Percentiles rank a stretch among this genome's conserved stretches.
These are phyloP conservation scores for Omphalotus olearius DNA, from an alignment of 1,284 basidiomycete genomes.

Conservation along the genomic window DNA sequence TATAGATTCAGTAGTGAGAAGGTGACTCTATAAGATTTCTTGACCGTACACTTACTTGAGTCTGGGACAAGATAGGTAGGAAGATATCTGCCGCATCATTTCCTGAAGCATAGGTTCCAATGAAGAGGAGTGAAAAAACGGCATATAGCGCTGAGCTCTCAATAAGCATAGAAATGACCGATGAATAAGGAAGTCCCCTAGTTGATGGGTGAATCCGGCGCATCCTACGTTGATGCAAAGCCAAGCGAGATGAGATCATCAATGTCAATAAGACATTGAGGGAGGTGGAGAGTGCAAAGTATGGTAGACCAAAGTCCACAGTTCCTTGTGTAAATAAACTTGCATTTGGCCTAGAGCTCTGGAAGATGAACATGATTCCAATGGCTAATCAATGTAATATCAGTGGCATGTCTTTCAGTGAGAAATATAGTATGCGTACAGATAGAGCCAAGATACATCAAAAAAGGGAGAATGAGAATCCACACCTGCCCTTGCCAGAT, in stretches of 20 bases:
- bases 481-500: conserved; percentile 20
- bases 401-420: conserved; percentile 2
- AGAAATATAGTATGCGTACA: conserved; percentile 9
- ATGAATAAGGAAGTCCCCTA: conserved; percentile 19
- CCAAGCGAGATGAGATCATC: conserved; percentile 31
- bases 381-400: conserved; percentile 14
- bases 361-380: conserved; percentile 20
- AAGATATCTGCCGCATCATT: conserved; percentile 21
- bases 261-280: conserved; percentile 34
- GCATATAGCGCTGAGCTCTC: conserved; percentile 29
- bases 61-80: conserved; percentile 21
- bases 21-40: too few relatives aligned
- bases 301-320: conserved; percentile 22
- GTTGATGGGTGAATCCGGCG: conserved; percentile 3
- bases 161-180: conserved; percentile 27
- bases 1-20: neutral
- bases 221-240: conserved; percentile 25
- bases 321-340: conserved; percentile 19
- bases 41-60: conserved; percentile 15
- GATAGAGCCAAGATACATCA: conserved; percentile 16
- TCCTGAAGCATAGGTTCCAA: conserved; percentile 24
- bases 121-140: conserved; percentile 24
- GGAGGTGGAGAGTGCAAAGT: conserved; percentile 30
- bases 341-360: conserved; percentile 16
- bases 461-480: conserved; percentile 19